Evolutionary conservation across 2,329 filamentous ascomycete genomes (phyloP), one percentile per base, ranked within the genome.

Genomic region (Penicillium polonicum): DNA sequence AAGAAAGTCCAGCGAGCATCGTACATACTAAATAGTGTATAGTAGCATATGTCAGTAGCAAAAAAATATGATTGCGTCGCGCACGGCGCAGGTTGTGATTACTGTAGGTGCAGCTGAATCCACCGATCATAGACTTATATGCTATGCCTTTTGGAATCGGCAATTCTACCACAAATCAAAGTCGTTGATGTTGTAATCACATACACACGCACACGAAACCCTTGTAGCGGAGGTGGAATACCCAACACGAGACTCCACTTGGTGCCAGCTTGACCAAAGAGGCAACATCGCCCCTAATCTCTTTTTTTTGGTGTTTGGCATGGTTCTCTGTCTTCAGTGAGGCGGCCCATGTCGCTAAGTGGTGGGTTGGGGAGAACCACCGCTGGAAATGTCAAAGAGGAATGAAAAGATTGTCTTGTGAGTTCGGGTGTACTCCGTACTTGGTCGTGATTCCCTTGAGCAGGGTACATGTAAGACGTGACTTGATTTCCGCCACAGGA

Each of bases 291-390:
- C 17, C 17, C 23, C 33, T 3, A 27, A 25, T 25, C 9, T 36
- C 10, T 2, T 27, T 48, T 13, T 38, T 49, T 15, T 27, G 1
- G 6, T 38, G 6, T 19, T 35, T 13, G 6, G 17, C 4, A 38
- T 27, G 10, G 5, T 3, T n/a, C 21, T 36, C 15, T 21, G 17
- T 15, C 25, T 12, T 73, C 3, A 44, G 54, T 4, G 68, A 76
- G 38, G 76, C 75, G 0, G 70, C 71, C 15, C 65, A 68, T 36
- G 67, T 76, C 10, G 71, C 68, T 6, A 65, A 66, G 46, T 78
- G 76, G 76, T 77, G 75, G 74, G 65, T 74, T 19, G 60, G 65
- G 51, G 76, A 78, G 58, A 70, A 67, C 23, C 59, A 61, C 9
- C 63, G 65, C 12, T 67, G 63, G 23, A 53, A 63, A 52, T 66